These are phyloP conservation scores for Ganoderma lingzhi DNA, from an alignment of 1,284 basidiomycete species.

Conservation along the genomic window DNA sequence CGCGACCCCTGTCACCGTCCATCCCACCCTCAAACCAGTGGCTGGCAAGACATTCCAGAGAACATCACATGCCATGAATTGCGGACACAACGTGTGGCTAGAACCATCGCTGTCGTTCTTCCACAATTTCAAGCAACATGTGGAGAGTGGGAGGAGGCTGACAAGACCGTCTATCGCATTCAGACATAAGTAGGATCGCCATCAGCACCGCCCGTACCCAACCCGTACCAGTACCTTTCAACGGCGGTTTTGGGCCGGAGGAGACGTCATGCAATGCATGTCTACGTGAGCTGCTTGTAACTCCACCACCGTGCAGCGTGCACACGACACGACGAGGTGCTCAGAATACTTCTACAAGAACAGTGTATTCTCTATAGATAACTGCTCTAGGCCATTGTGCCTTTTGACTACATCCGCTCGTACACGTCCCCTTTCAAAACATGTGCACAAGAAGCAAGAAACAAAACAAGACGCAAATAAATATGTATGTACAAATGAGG, in stretches of 20 bases:
- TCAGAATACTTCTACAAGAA: slow-evolving; percentile 20
- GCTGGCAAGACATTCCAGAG: background rate
- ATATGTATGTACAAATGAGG: slow-evolving; percentile 4
- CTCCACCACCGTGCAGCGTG: too few relatives aligned
- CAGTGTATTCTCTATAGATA: slow-evolving; percentile 19
- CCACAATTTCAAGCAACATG: background rate
- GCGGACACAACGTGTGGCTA: background rate
- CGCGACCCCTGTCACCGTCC: background rate
- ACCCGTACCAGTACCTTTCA: background rate
- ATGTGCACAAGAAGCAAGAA: background rate
- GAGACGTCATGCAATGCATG: background rate
- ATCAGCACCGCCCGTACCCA: background rate
- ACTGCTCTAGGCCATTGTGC: slow-evolving; percentile 11
- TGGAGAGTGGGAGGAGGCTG: background rate
- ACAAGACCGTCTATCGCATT: background rate
- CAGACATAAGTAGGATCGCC: background rate
- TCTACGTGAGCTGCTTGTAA: too few relatives aligned
- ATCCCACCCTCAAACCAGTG: slow-evolving; percentile 1
- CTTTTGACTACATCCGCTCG: slow-evolving; percentile 30
- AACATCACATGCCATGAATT: slow-evolving; percentile 6
- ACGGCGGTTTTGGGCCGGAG: background rate
- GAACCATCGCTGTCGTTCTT: background rate
- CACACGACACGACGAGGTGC: background rate
- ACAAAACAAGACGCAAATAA: background rate
- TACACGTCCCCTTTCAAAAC: slow-evolving; percentile 26